Evolutionary conservation across 192 early-diverging fungal genomes (phyloP).

Genomic region (Allomyces macrogynus): DNA sequence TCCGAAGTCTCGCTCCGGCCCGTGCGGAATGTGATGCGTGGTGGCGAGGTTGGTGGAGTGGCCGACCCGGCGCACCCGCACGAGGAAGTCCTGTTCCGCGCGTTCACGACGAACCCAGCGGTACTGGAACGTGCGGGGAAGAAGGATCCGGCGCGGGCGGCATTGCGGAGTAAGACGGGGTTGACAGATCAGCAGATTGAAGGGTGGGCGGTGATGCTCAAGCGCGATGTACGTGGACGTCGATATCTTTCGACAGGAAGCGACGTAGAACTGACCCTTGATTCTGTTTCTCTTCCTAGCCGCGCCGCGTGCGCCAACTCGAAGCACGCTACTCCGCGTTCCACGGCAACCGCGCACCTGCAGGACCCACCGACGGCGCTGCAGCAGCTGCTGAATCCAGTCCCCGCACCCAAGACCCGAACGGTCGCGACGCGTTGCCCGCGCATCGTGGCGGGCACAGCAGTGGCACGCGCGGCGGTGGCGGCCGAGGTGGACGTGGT

Average conservation of each 20-base stretch:
- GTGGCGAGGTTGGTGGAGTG: background rate
- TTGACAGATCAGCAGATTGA: background rate
- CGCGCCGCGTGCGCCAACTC: background rate
- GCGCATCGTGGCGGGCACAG: background rate
- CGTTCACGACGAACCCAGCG: background rate
- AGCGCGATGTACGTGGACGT: background rate
- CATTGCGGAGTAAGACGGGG: background rate
- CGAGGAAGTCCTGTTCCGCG: background rate
- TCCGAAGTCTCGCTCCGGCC: background rate
- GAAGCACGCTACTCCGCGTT: background rate
- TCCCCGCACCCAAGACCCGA: background rate
- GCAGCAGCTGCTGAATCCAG: too few species aligned
- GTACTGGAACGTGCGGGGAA: background rate
- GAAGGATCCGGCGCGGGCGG: background rate
- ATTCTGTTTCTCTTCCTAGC: background rate
- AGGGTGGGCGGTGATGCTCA: background rate
- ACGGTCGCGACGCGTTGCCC: background rate
- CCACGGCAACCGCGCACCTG: background rate
- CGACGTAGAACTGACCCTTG: background rate
- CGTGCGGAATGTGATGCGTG: background rate
- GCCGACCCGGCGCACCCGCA: background rate
- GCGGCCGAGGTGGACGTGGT: background rate
- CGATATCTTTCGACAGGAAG: too few species aligned
- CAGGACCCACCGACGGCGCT: background rate
- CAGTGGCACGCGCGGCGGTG: background rate